phyloP scores from a whole-genome alignment of 1,284 basidiomycete genomes.

The Tylopilus sp. region DNA sequence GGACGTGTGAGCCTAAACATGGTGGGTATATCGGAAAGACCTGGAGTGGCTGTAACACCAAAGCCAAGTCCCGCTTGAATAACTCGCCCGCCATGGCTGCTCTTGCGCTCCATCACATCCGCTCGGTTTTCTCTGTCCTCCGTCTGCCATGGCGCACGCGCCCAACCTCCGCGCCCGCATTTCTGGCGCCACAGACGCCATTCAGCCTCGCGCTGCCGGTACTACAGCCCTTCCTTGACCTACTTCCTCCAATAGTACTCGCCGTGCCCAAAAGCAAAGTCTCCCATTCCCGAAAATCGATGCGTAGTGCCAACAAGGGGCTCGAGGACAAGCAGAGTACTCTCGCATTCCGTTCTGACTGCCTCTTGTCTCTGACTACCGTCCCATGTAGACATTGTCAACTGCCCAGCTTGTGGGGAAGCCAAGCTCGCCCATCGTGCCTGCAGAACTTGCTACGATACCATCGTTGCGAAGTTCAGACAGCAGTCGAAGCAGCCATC shows the following conservation, averaged over 20 bases:
- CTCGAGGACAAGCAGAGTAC: constrained; percentile 90
- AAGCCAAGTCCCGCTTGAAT: neutral
- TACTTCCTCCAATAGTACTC: constrained; percentile 84
- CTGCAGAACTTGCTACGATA: constrained; percentile 82
- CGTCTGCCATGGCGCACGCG: constrained; percentile 37
- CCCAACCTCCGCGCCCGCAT: constrained; percentile 29
- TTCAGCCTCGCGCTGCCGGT: constrained; percentile 49
- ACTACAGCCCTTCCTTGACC: constrained; percentile 63
- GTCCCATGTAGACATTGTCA: constrained; percentile 72
- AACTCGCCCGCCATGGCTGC: constrained; percentile 39
- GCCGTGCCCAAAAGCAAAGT: constrained; percentile 96
- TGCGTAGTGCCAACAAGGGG: constrained; percentile 93
- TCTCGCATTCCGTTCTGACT: constrained; percentile 29
- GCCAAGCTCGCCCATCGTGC: constrained; percentile 89
- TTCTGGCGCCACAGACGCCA: constrained; percentile 31
- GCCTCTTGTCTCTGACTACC: constrained; percentile 8
- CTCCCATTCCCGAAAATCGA: constrained; percentile 92
- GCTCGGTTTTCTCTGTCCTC: constrained; percentile 35
- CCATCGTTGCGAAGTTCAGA: constrained; percentile 70
- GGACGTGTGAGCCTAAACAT: constrained; percentile 83
- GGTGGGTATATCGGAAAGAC: constrained; percentile 24
- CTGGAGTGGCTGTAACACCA: constrained; percentile 2
- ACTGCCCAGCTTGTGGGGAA: constrained; percentile 87
- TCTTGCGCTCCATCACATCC: constrained; percentile 37
- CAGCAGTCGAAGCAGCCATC: constrained; percentile 30